Conservation (phyloP, 495 filamentous ascomycete species). For the Hyaloscypha bicolor region DNA sequence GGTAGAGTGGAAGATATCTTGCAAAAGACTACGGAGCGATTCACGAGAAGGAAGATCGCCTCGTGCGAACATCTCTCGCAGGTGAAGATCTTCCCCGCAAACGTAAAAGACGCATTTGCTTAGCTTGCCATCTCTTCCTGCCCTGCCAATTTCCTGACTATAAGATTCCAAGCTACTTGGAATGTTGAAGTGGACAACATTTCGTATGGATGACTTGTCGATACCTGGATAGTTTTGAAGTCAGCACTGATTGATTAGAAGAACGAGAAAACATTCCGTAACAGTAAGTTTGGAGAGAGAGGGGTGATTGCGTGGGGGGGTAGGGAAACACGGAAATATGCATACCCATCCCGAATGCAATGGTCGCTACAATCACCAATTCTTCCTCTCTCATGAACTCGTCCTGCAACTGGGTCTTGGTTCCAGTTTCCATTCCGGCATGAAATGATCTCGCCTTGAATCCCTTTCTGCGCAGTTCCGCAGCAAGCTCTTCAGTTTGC, state of each 20-base stretch:
- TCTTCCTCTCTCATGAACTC: conserved; percentile 51
- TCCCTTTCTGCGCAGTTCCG: conserved; percentile 35
- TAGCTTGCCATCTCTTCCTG: conserved; percentile 52
- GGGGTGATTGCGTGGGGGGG: no score
- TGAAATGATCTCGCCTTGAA: conserved; percentile 53
- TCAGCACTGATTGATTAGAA: not conserved
- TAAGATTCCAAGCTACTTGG: conserved; percentile 59
- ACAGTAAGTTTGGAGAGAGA: no score
- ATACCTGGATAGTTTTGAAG: conserved; percentile 30
- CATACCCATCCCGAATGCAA: conserved; percentile 60
- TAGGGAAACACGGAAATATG: not conserved
- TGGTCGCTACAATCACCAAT: conserved; percentile 58
- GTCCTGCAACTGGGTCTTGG: conserved; percentile 49
- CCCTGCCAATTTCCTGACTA: conserved; percentile 61
- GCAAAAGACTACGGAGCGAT: conserved; percentile 46
- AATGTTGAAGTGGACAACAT: conserved; percentile 57
- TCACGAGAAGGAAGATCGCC: conserved; percentile 54
- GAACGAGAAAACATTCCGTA: no score
- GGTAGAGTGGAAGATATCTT: conserved; percentile 44
- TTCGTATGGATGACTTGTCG: conserved; percentile 60
- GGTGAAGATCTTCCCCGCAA: conserved; percentile 51
- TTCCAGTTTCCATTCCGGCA: conserved; percentile 49
- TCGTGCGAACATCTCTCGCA: conserved; percentile 56
- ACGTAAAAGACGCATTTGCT: conserved; percentile 59
- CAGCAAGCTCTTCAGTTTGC: conserved; percentile 49